Evolutionary conservation across 192 early-diverging fungal genomes (phyloP), one percentile per base, ranked within the genome.

Genomic region (Entophlyctis luteolus): DNA sequence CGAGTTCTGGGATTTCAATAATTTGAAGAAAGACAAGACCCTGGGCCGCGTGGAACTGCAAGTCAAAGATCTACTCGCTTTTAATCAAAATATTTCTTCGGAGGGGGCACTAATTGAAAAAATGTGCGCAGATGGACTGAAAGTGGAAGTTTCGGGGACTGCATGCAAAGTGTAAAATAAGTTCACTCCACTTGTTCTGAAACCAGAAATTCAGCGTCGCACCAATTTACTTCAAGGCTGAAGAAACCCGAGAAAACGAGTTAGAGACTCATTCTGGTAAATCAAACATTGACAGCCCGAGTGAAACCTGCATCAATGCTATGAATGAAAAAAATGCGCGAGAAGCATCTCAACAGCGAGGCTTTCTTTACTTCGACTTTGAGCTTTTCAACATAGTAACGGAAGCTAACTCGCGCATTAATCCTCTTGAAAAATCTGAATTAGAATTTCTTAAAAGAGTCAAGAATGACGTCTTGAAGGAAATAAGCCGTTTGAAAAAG

Each of bases 1-100:
- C 22, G 90, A 93, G 54, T 79, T 90, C 32, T 91, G 87, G 77
- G 96, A 98, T 70, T 96, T 76, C 77, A 95, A 97, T 72, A 87
- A 91, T 49, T 73, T 93, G 2, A 78, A 84, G 52, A 91, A 90
- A 71, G 91, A 98, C 65, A 91, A 89, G 66, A 79, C 82, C n/a
- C 76, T 98, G 46, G 94, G 96, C 50, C 81, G 83, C 45, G 76
- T 84, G 2, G 76, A 76, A n/a, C 54, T 82, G 20, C 12, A 46
- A 27, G 16, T 82, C 4, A 31, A 34, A 10, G 76, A 76, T 14
- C 34, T 80, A 14, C 25, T 77, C n/a, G 36, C 49, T 20, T 33
- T 29, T 27, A 28, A 52, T n/a, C 39, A 63, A 0, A 18, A 28
- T 14, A 16, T 27, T 1, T 16, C n/a, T 31, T 23, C 32, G 18